Evolutionary conservation across 2,329 filamentous ascomycete species (phyloP), one percentile per base, ranked within the genome.

Genomic region (Verticillium zaregamsianum): DNA sequence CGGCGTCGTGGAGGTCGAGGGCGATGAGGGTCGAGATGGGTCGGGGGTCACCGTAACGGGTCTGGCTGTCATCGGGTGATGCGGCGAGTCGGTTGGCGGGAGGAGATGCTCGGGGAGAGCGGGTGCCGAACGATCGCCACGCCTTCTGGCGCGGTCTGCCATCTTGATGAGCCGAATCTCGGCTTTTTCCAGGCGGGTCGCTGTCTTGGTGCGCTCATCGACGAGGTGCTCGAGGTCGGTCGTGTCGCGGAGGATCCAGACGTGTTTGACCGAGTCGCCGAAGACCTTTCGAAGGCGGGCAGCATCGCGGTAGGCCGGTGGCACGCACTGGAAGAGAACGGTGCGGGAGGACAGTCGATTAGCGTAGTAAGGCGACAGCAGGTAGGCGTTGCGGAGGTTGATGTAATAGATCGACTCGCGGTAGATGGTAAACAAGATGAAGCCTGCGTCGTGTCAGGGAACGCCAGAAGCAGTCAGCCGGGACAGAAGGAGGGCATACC

Each of bases 361-460:
- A 32, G 92, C 86, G 71, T 96, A 94, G 58, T 90, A 81, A 1
- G 91, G 92, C 2, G 92, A 91, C 61, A 96, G 82, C n/a, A 93
- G 86, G 78, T 96, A 98, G 1, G 94, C 94, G 77, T 98, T 95
- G 66, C 94, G 91, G 59, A 98, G 78, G 69, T 96, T 96, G 79
- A 97, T 91, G 75, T 93, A 96, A 83, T 90, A 98, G 69, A 99
- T 89, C 71, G 89, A 89, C 76, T 99, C 95, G 64, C 95, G 87
- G 33, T 92, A 92, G 60, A 99, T 87, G 70, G 92, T 91, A 76
- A 92, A 94, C 75, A 97, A 88, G 63, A 99, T 83, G 73, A 98
- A 97, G 61, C 86, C 79, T 74, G 20, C 11, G 7, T 5, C 17
- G 14, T 49, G 54, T 25, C 25, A 57, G 54, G 28, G n/a, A 32